Conservation (phyloP, 2,329 filamentous ascomycete genomes). For the Fusarium verrucosum region DNA sequence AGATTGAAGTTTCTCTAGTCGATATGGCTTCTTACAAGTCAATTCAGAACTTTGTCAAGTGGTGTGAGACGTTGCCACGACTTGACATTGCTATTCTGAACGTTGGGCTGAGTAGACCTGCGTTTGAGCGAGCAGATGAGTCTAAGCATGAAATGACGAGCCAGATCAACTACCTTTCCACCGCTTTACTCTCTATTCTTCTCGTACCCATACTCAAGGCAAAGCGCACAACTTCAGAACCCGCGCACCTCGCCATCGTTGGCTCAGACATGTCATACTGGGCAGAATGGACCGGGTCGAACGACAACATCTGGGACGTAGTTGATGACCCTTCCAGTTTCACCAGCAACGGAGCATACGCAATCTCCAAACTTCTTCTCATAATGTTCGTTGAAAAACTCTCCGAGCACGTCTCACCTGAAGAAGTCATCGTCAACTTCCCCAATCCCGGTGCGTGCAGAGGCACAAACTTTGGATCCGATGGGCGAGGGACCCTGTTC, state of each 20-base stretch:
- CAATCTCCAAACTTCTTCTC: constrained; percentile 47
- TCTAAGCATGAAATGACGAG: constrained; percentile 53
- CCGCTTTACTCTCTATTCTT: constrained; percentile 46
- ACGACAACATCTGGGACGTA: constrained; percentile 38
- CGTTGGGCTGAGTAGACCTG: constrained; percentile 50
- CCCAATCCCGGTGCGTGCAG: constrained; percentile 57
- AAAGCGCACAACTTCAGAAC: constrained; percentile 29
- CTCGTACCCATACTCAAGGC: constrained; percentile 48
- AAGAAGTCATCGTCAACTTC: constrained; percentile 57
- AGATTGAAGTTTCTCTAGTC: constrained; percentile 58
- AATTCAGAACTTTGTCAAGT: constrained; percentile 52
- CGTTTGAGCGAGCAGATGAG: constrained; percentile 43
- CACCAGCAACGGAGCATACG: constrained; percentile 23
- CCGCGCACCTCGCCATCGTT: constrained; percentile 45
- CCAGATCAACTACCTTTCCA: constrained; percentile 54
- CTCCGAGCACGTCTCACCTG: constrained; percentile 48
- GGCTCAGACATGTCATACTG: constrained; percentile 47
- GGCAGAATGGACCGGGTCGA: constrained; percentile 33
- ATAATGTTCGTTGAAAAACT: constrained; percentile 52
- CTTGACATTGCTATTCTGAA: constrained; percentile 60
- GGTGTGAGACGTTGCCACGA: constrained; percentile 47
- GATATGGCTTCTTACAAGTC: constrained; percentile 60
- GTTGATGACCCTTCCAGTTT: constrained; percentile 33
- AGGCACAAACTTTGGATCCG: constrained; percentile 55
- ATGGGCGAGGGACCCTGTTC: constrained; percentile 36